A percentile compares a stretch with the other conserved stretches of the same genome.
Conservation (phyloP, 768 basidiomycete species). For the Auriscalpium orientale region DNA sequence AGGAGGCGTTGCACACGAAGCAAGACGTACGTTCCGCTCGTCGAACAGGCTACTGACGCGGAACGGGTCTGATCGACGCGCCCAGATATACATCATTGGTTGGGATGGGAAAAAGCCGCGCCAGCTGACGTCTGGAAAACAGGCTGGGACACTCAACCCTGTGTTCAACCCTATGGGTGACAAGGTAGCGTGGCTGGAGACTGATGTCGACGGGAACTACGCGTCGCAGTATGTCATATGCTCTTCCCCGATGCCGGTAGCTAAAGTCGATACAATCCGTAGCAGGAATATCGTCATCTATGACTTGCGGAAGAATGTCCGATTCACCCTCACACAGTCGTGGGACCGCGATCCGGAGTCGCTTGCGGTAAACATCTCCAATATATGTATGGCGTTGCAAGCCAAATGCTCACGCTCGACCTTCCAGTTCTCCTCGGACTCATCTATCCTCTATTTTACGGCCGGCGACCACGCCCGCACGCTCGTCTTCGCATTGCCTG, state of each 20-base stretch:
- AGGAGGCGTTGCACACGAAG: constrained; percentile 81
- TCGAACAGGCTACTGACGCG: background rate
- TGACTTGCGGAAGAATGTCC: constrained; percentile 58
- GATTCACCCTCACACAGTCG: constrained; percentile 65
- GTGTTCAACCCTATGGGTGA: constrained; percentile 58
- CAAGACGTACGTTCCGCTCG: constrained; percentile 51
- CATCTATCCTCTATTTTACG: constrained; percentile 59
- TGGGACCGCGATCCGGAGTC: constrained; percentile 80
- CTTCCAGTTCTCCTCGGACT: constrained; percentile 66
- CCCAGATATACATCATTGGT: constrained; percentile 63
- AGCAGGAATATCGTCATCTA: constrained; percentile 76
- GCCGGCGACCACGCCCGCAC: constrained; percentile 72
- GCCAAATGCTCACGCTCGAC: background rate
- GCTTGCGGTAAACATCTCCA: constrained; percentile 40
- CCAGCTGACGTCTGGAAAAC: constrained; percentile 75
- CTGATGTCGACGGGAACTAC: constrained; percentile 73
- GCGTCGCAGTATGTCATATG: constrained; percentile 37
- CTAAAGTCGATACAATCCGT: background rate
- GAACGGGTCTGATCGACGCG: background rate
- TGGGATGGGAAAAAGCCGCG: constrained; percentile 45
- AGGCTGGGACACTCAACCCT: constrained; percentile 74
- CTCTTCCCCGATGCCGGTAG: too few relatives aligned
- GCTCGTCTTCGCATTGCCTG: constrained; percentile 63
- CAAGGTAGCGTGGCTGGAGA: constrained; percentile 82
- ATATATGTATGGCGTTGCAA: background rate